Percentiles rank a stretch among this genome's conserved stretches.
Conservation (phyloP, 805 yeast species). For the Candida easanensis region DNA sequence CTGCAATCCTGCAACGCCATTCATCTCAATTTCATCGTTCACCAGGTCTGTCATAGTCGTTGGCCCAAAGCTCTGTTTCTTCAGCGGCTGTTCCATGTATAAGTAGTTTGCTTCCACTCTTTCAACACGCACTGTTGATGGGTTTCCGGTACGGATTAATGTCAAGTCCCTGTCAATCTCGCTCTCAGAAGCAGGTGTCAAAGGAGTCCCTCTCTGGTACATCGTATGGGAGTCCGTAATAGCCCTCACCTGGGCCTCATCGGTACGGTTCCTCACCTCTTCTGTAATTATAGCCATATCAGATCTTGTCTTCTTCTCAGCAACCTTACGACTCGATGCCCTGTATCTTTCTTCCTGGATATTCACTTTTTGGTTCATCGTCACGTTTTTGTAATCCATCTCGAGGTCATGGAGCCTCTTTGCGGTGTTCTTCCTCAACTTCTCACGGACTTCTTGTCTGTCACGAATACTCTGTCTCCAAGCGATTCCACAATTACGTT, state of each 20-base stretch:
- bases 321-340: slow-evolving; percentile 19
- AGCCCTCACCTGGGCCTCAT: not conserved
- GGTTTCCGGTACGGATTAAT: slow-evolving; percentile 4
- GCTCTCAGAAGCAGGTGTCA: slow-evolving; percentile 10
- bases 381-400: slow-evolving; percentile 18
- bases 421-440: slow-evolving; percentile 3
- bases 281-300: slow-evolving; percentile 15
- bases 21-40: slow-evolving; percentile 24
- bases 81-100: slow-evolving; percentile 20
- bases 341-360: slow-evolving; percentile 16
- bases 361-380: slow-evolving; percentile 8
- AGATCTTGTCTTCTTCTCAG: slow-evolving; percentile 18
- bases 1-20: slow-evolving; percentile 13
- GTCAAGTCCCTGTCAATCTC: slow-evolving; percentile 22
- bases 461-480: slow-evolving; percentile 26
- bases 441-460: slow-evolving; percentile 14
- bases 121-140: slow-evolving; percentile 13
- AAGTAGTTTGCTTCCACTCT: slow-evolving; percentile 22
- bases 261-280: slow-evolving; percentile 9
- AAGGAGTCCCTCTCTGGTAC: slow-evolving; percentile 5
- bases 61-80: slow-evolving; percentile 12
- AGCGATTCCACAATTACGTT: slow-evolving; percentile 14
- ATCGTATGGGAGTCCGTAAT: not conserved
- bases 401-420: slow-evolving; percentile 7
- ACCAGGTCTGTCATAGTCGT: slow-evolving; percentile 29